Evolutionary conservation across 2,329 filamentous ascomycete genomes (phyloP).

Genomic region (Colletotrichum sp.): DNA sequence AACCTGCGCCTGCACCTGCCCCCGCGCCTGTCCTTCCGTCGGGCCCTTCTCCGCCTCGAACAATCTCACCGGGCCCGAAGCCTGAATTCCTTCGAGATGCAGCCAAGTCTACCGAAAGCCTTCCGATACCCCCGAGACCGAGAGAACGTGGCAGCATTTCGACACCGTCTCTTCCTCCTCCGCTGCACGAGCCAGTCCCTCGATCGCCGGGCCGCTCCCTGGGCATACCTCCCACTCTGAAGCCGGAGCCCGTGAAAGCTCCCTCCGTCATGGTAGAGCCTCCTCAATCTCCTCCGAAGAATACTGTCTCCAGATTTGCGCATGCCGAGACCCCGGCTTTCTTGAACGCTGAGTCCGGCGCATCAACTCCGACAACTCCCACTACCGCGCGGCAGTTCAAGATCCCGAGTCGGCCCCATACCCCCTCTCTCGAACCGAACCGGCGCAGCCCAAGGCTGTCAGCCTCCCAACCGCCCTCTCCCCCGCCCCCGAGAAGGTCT

Average conservation of each 20-base stretch:
- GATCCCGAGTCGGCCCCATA: slow-evolving; percentile 61
- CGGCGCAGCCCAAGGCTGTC: slow-evolving; percentile 53
- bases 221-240: slow-evolving; percentile 48
- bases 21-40: background rate
- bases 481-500: slow-evolving; percentile 68
- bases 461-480: slow-evolving; percentile 62
- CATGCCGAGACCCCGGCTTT: slow-evolving; percentile 48
- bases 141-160: slow-evolving; percentile 22
- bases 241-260: slow-evolving; percentile 47
- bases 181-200: slow-evolving; percentile 22
- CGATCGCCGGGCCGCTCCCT: slow-evolving; percentile 41
- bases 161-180: slow-evolving; percentile 24
- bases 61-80: slow-evolving; percentile 43
- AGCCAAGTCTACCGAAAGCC: slow-evolving; percentile 41
- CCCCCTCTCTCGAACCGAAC: slow-evolving; percentile 51
- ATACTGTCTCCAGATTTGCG: slow-evolving; percentile 36
- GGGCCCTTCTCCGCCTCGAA: slow-evolving; percentile 31
- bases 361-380: slow-evolving; percentile 44
- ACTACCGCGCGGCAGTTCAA: slow-evolving; percentile 52
- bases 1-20: slow-evolving; percentile 27
- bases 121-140: slow-evolving; percentile 32
- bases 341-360: slow-evolving; percentile 52
- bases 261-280: slow-evolving; percentile 74
- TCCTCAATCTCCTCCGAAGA: slow-evolving; percentile 71
- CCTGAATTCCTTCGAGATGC: slow-evolving; percentile 47